phyloP scores from a whole-genome alignment of 2,329 filamentous ascomycete species.

The Cordyceps farinosa region DNA sequence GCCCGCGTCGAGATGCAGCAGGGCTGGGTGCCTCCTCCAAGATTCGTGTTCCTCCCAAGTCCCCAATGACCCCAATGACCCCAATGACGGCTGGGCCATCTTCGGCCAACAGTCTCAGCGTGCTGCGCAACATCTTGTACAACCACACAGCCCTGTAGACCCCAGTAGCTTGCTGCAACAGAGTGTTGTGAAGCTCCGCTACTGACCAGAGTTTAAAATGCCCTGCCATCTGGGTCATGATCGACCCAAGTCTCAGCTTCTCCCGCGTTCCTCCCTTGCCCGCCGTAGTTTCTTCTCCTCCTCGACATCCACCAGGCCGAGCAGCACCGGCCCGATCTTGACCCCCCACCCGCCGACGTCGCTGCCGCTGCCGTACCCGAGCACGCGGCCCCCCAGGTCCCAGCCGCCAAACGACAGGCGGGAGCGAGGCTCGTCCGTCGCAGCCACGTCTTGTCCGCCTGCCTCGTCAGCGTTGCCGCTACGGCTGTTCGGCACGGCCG shows the following conservation, averaged over 20 bases:
- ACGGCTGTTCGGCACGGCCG: not conserved
- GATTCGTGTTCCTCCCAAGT: too few species aligned
- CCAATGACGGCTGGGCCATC: too few species aligned
- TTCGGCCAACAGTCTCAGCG: too few species aligned
- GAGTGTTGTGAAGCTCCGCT: too few species aligned
- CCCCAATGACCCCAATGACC: too few species aligned
- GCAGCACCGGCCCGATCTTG: conserved; percentile 5
- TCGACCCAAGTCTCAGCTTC: not conserved
- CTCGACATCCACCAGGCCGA: conserved; percentile 1
- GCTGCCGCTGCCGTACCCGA: not conserved
- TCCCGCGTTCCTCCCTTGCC: not conserved
- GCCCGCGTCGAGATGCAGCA: too few species aligned
- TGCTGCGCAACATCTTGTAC: too few species aligned
- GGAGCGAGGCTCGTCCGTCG: not conserved
- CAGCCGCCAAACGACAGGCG: not conserved
- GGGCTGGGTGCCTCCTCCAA: too few species aligned
- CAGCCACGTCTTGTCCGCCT: not conserved
- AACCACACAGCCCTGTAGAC: too few species aligned
- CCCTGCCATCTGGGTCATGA: not conserved
- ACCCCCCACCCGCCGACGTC: not conserved
- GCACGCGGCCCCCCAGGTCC: not conserved
- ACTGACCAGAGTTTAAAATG: too few species aligned
- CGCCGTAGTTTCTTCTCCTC: not conserved
- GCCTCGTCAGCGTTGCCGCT: not conserved
- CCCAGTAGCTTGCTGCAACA: too few species aligned